phyloP scores from a whole-genome alignment of 805 yeast species.

The Metschnikowia lochheadii region DNA sequence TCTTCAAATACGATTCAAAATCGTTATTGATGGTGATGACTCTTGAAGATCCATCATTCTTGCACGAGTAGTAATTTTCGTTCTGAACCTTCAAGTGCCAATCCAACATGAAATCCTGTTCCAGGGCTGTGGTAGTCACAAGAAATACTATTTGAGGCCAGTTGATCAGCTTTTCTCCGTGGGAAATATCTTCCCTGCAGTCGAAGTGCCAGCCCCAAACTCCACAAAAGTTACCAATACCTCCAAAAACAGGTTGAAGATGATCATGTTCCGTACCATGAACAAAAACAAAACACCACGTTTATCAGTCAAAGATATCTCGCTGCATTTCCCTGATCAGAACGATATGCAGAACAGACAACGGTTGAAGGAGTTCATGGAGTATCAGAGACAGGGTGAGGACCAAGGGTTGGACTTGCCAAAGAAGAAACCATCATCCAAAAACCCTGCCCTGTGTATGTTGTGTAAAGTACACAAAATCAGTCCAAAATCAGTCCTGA shows the following conservation, averaged over 20 bases:
- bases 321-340: constrained; percentile 93
- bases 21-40: too few species aligned
- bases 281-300: constrained; percentile 71
- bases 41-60: too few species aligned
- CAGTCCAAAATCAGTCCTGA: too few species aligned
- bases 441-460: too few species aligned
- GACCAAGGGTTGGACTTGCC: constrained; percentile 66
- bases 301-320: constrained; percentile 79
- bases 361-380: constrained; percentile 95
- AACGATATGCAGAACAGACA: constrained; percentile 97
- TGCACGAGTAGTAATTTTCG: too few species aligned
- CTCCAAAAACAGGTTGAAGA: constrained; percentile 81
- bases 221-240: constrained; percentile 93
- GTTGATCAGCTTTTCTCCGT: constrained; percentile 76
- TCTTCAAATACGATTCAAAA: too few species aligned
- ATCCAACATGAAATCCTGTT: constrained; percentile 46
- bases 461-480: too few species aligned
- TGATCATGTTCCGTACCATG: constrained; percentile 87
- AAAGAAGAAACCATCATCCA: too few species aligned
- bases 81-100: too few species aligned
- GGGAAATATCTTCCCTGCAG: constrained; percentile 90
- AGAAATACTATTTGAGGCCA: constrained; percentile 62
- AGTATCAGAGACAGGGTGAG: constrained; percentile 87
- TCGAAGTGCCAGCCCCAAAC: constrained; percentile 96
- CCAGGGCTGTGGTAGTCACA: constrained; percentile 73